Evolutionary conservation across 176 grass and related monocot genomes (phyloP).

Genomic region (Chloris gayana): DNA sequence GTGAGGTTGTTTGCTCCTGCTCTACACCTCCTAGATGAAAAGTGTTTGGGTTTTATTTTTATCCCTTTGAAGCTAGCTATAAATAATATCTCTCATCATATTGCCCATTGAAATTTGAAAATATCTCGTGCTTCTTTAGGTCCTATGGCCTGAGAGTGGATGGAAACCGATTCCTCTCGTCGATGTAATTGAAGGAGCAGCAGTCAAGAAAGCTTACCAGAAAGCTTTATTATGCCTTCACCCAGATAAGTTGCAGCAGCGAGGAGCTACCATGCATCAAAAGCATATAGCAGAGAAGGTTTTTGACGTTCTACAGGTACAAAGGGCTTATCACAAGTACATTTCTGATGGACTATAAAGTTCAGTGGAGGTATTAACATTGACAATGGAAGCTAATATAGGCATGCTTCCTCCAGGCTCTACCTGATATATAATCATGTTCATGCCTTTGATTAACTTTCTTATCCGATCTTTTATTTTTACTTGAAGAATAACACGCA

Average conservation of each 20-base stretch:
- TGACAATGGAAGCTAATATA: not conserved
- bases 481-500: constrained; percentile 5
- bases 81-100: not conserved
- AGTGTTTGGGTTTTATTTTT: not conserved
- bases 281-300: constrained; percentile 93
- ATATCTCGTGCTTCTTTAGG: constrained; percentile 41
- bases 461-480: not conserved
- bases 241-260: constrained; percentile 94
- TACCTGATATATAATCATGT: not conserved
- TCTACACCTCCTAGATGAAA: constrained; percentile 3
- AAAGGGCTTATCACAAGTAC: constrained; percentile 25
- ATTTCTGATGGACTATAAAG: constrained; percentile 3
- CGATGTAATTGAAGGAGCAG: constrained; percentile 86
- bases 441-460: not conserved
- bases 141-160: constrained; percentile 82
- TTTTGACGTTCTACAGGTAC: constrained; percentile 98
- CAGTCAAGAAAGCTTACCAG: constrained; percentile 90
- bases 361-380: not conserved
- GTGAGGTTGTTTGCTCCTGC: constrained; percentile 19
- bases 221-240: constrained; percentile 88
- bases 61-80: constrained; percentile 7
- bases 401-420: not conserved
- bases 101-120: not conserved
- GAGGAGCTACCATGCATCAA: constrained; percentile 67
- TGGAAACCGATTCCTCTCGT: constrained; percentile 93